Evolutionary conservation across 2,329 filamentous ascomycete genomes (phyloP), one percentile per base, ranked within the genome.

Genomic region (Coniella vitis): DNA sequence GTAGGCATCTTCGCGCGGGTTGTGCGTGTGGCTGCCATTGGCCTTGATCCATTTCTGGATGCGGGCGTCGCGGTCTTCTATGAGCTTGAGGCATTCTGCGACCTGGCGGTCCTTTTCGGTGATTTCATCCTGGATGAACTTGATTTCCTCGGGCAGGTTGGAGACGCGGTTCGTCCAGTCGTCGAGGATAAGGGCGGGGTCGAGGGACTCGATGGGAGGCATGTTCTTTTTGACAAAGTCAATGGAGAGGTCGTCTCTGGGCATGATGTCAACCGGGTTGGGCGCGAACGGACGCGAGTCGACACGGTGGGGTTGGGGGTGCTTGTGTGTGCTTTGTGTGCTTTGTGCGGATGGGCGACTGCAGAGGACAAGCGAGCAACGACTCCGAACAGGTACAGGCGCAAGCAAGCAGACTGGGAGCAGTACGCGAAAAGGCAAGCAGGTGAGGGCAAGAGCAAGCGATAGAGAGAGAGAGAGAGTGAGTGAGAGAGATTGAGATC

Each of bases 111-210:
- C 87, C 65, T 90, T 91, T 63, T 87, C 84, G 61, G 82, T 75
- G 55, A 91, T 87, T 67, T 93, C 87, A 62, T 90, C 87, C 60
- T 90, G 84, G 54, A 91, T 76, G 69, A 90, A 90, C 17, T 84
- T 83, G 52, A 93, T 83, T 67, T 93, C 87, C 55, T 87, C 85
- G 54, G 87, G 87, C 22, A 91, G 74, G 60, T 93, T 93, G 59
- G 86, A 82, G 17, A 86, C 84, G 67, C 71, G 75, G 63, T 84
- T 81, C 62, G 84, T 80, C 74, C 86, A 90, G 65, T 90, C 85
- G 64, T 91, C 86, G 58, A 90, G 78, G 60, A 90, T 82, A 55
- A 84, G 73, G 48, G 84, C 75, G 51, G 79, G 78, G 59, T 84
- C 81, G 64, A 81, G 73, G 19, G 75, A 70, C 63, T 84, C 81